phyloP scores from a whole-genome alignment of 208 protist species.

The Kentomonas sorsogonicus region DNA sequence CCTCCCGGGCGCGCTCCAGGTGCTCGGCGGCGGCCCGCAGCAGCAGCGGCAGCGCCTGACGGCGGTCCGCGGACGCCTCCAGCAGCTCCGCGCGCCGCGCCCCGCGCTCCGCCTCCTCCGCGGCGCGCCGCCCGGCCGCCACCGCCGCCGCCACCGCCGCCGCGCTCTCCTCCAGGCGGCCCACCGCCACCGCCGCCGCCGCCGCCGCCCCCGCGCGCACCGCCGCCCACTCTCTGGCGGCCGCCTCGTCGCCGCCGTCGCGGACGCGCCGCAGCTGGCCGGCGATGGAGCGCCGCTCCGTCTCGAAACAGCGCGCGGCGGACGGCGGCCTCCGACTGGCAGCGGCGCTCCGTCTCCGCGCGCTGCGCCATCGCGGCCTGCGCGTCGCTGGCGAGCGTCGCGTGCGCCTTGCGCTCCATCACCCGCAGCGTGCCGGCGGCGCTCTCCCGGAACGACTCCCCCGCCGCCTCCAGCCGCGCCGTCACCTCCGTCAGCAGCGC shows the following conservation, averaged over 20 bases:
- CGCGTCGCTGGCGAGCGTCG: slow-evolving; percentile 31
- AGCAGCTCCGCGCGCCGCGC: slow-evolving; percentile 4
- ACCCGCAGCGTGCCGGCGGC: slow-evolving; percentile 13
- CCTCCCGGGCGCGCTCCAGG: slow-evolving; percentile 4
- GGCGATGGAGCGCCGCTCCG: slow-evolving; percentile 30
- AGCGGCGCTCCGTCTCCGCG: slow-evolving; percentile 34
- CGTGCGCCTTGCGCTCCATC: slow-evolving; percentile 23
- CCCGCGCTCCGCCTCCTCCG: slow-evolving; percentile 5
- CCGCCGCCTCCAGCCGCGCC: slow-evolving; percentile 17
- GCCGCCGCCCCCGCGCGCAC: slow-evolving; percentile 11
- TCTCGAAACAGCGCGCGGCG: slow-evolving; percentile 31
- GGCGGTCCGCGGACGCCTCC: slow-evolving; percentile 41
- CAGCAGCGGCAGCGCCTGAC: slow-evolving; percentile 21
- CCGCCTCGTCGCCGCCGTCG: slow-evolving; percentile 14
- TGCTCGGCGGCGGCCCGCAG: slow-evolving; percentile 21
- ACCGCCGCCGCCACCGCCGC: slow-evolving; percentile 11
- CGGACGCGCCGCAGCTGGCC: slow-evolving; percentile 40
- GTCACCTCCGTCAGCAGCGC: slow-evolving; percentile 23
- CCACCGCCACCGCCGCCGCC: slow-evolving; percentile 18
- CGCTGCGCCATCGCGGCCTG: slow-evolving; percentile 23
- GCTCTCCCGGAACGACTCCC: slow-evolving; percentile 10
- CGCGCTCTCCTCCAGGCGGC: slow-evolving; percentile 21
- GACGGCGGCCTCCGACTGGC: slow-evolving; percentile 25
- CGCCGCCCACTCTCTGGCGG: slow-evolving; percentile 7
- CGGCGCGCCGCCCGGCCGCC: background rate